Conservation (phyloP, 2,329 filamentous ascomycete genomes). For the Coniochaeta ligniaria region DNA sequence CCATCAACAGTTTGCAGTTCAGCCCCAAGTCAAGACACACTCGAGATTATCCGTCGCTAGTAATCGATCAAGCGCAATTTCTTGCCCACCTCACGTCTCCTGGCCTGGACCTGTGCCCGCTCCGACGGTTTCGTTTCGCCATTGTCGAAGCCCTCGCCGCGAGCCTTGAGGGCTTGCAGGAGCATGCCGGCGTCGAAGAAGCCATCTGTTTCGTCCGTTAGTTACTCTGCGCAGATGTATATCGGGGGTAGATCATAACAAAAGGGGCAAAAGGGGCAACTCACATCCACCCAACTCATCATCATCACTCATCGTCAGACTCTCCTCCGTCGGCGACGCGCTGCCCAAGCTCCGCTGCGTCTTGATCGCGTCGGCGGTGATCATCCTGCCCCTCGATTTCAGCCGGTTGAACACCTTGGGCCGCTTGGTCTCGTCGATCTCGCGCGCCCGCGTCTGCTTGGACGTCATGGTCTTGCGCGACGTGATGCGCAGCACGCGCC, state of each 20-base stretch:
- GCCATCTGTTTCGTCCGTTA: slow-evolving; percentile 56
- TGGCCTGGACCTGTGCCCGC: slow-evolving; percentile 49
- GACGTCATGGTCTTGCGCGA: slow-evolving; percentile 33
- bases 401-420: slow-evolving; percentile 36
- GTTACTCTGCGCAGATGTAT: not conserved
- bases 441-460: slow-evolving; percentile 44
- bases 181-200: slow-evolving; percentile 98
- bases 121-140: slow-evolving; percentile 49
- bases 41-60: slow-evolving; percentile 22
- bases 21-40: not conserved
- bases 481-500: slow-evolving; percentile 71
- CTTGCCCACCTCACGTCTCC: slow-evolving; percentile 65
- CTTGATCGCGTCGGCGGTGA: slow-evolving; percentile 46
- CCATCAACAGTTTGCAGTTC: not conserved
- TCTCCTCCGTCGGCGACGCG: slow-evolving; percentile 61
- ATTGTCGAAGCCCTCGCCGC: slow-evolving; percentile 45
- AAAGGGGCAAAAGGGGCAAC: slow-evolving; percentile 31
- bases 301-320: slow-evolving; percentile 67
- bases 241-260: slow-evolving; percentile 6
- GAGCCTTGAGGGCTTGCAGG: slow-evolving; percentile 74
- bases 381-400: slow-evolving; percentile 68
- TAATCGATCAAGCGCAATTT: slow-evolving; percentile 66
- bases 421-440: slow-evolving; percentile 34
- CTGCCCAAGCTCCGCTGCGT: slow-evolving; percentile 38
- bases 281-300: slow-evolving; percentile 91